phyloP scores from a whole-genome alignment of 2,329 filamentous ascomycete species.

The Davidsoniella eucalypti region DNA sequence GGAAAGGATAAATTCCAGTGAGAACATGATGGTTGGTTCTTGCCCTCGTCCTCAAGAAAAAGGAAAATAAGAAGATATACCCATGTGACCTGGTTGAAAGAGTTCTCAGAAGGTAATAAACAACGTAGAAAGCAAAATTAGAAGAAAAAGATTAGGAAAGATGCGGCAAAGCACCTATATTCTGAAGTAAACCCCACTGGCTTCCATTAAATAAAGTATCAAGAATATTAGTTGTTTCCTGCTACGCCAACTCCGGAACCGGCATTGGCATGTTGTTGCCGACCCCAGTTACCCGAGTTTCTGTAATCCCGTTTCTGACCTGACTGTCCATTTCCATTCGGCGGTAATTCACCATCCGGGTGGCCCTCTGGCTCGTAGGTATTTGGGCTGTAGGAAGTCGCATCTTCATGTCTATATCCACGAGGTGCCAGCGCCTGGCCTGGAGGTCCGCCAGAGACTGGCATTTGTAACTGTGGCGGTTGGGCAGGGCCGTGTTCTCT shows the following conservation, averaged over 20 bases:
- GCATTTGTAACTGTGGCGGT: constrained; percentile 8
- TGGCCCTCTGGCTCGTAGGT: constrained; percentile 27
- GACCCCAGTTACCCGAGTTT: constrained; percentile 35
- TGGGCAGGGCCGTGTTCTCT: constrained; percentile 9
- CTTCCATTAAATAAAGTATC: background rate
- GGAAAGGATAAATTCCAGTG: background rate
- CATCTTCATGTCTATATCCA: constrained; percentile 10
- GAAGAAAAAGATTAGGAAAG: constrained; percentile 2
- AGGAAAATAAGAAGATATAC: background rate
- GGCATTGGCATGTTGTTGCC: constrained; percentile 17
- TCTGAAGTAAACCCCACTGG: background rate
- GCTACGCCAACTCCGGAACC: constrained; percentile 33
- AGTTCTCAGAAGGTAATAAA: background rate
- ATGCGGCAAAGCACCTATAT: constrained; percentile 11
- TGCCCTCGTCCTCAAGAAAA: background rate
- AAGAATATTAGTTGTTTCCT: constrained; percentile 21
- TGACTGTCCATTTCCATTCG: constrained; percentile 24
- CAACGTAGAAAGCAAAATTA: constrained; percentile 12
- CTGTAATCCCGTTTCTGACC: constrained; percentile 25
- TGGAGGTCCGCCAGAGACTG: constrained; percentile 1
- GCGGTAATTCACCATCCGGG: constrained; percentile 25
- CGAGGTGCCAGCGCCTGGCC: constrained; percentile 3
- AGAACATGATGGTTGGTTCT: background rate
- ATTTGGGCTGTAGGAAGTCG: constrained; percentile 21
- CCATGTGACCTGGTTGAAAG: background rate